Base-by-base conservation (phyloP, 495 filamentous ascomycete genomes). In the Penicillium waksmanii region DNA sequence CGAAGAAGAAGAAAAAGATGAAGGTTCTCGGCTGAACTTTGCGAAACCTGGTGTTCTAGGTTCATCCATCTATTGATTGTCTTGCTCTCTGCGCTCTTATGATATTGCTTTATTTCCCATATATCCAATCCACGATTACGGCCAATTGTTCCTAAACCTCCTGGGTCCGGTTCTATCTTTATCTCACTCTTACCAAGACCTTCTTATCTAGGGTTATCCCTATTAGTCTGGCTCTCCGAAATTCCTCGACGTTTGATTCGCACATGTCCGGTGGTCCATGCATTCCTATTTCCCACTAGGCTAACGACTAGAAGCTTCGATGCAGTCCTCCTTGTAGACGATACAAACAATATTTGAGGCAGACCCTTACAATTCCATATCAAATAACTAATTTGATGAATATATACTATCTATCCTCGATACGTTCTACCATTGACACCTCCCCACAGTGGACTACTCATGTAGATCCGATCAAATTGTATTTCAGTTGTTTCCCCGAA, bases 1-100 rank as follows among this genome's bases (percentile, higher is more conserved):
- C 27, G 27, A 85, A 85, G 59, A 85, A 85, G 68, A 91, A 90
- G 70, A 96, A 96, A 83, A 97, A 96, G 84, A 94, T 91, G 83
- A 96, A 96, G 81, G 82, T 91, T n/a, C 78, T 90, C 51, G 86
- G 85, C 15, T 89, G 51, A 60, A 10, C 35, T 1, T 44, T 25
- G 3, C 46, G 10, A 36, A 21, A 25, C 34, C 36, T 47, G 21
- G 23, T 10, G 21, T 33, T 46, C 36, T 3, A n/a, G 19, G 17
- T 15, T 44, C 2, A 17, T 44, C 15, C 19, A 3, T 17, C 7
- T 6, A 43, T n/a, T 25, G 25, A 25, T 25, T 25, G 5, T 25
- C 25, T 38, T 38, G 35, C 3, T 15, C 35, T 38, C 36, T 31
- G 27, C 27, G 8, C 27, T 31, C 27, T 31, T 31, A 31, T 31